These are phyloP conservation scores for Botrytis hyacinthi DNA, from an alignment of 2,329 filamentous ascomycete species.

Conservation along the genomic window DNA sequence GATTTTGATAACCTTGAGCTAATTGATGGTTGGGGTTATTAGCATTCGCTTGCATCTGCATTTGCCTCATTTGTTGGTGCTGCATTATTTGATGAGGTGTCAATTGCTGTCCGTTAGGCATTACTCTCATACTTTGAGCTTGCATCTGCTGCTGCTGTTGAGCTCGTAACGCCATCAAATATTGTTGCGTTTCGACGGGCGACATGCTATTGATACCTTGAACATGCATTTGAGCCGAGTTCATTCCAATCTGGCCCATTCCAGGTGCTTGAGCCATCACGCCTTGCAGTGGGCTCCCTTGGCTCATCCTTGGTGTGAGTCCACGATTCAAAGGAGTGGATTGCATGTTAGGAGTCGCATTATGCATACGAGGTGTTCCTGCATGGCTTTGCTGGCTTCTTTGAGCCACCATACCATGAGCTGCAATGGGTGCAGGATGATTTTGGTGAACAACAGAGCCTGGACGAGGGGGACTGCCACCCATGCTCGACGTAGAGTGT, in stretches of 20 bases:
- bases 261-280: constrained; percentile 59
- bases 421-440: constrained; percentile 53
- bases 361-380: constrained; percentile 61
- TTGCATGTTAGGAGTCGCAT: constrained; percentile 61
- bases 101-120: constrained; percentile 19
- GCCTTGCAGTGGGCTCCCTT: constrained; percentile 59
- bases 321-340: constrained; percentile 57
- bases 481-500: constrained; percentile 64
- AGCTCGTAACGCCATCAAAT: constrained; percentile 31
- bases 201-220: constrained; percentile 42
- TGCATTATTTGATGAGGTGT: constrained; percentile 16
- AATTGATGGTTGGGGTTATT: constrained; percentile 5
- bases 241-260: constrained; percentile 54
- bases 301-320: constrained; percentile 60
- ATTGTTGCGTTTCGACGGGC: constrained; percentile 29
- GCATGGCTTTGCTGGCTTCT: constrained; percentile 67
- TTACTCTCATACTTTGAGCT: constrained; percentile 12
- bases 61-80: constrained; percentile 19
- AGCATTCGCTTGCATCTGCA: constrained; percentile 16
- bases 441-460: constrained; percentile 61
- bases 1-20: constrained; percentile 17
- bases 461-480: constrained; percentile 64
- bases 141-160: constrained; percentile 25
- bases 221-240: constrained; percentile 36
- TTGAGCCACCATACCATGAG: constrained; percentile 61